Conservation (phyloP, 2,329 filamentous ascomycete species). For the Alternaria incomplexa region DNA sequence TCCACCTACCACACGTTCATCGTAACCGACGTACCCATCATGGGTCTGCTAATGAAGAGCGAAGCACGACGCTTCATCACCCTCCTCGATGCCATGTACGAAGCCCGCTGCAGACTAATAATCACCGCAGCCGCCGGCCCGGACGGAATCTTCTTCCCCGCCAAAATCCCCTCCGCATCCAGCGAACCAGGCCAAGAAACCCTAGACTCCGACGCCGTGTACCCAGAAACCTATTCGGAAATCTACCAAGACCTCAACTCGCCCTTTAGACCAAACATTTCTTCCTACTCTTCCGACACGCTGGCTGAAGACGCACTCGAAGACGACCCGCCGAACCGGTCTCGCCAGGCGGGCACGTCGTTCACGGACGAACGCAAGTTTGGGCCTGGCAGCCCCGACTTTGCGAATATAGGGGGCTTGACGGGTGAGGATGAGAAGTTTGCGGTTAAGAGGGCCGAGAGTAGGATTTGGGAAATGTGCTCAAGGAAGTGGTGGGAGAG, state of each 20-base stretch:
- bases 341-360: slow-evolving; percentile 30
- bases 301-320: slow-evolving; percentile 55
- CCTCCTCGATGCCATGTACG: slow-evolving; percentile 76
- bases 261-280: slow-evolving; percentile 80
- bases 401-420: slow-evolving; percentile 70
- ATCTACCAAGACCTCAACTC: slow-evolving; percentile 79
- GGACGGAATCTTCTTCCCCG: slow-evolving; percentile 78
- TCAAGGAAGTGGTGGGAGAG: slow-evolving; percentile 73
- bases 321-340: slow-evolving; percentile 57
- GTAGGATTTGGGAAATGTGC: slow-evolving; percentile 84
- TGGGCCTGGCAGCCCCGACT: slow-evolving; percentile 57
- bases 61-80: slow-evolving; percentile 83
- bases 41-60: slow-evolving; percentile 75
- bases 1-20: slow-evolving; percentile 81
- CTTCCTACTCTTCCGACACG: slow-evolving; percentile 60
- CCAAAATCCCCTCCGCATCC: slow-evolving; percentile 17
- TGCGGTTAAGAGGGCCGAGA: slow-evolving; percentile 77
- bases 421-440: slow-evolving; percentile 84
- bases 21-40: slow-evolving; percentile 70
- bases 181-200: slow-evolving; percentile 9
- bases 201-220: slow-evolving; percentile 58
- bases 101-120: slow-evolving; percentile 78
- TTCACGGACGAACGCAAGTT: slow-evolving; percentile 38
- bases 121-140: slow-evolving; percentile 71
- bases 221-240: slow-evolving; percentile 72